These are phyloP conservation scores for Leccinum imitatum DNA, from an alignment of 768 basidiomycete species.

Conservation along the genomic window DNA sequence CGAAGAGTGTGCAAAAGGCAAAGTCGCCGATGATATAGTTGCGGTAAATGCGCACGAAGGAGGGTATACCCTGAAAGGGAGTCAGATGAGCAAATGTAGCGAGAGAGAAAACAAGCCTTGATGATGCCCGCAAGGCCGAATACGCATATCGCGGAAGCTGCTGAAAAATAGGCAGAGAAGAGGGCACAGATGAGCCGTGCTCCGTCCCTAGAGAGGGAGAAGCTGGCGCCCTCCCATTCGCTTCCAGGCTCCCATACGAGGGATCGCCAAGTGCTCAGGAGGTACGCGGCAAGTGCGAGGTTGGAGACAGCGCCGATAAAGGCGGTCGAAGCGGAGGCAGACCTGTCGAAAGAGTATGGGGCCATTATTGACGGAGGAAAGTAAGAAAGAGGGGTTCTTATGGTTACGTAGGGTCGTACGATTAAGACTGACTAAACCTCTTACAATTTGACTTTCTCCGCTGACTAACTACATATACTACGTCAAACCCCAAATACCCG, in stretches of 20 bases:
- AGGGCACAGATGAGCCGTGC: conserved; percentile 58
- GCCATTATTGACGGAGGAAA: conserved; percentile 9
- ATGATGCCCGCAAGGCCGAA: conserved; percentile 69
- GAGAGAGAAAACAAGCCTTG: conserved; percentile 45
- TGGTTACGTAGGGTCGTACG: neutral
- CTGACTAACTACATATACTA: conserved; percentile 18
- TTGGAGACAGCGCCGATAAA: conserved; percentile 42
- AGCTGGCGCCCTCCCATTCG: conserved; percentile 48
- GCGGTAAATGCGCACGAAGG: conserved; percentile 75
- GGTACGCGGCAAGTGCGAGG: conserved; percentile 38
- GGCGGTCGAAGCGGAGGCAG: conserved; percentile 38
- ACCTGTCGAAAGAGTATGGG: conserved; percentile 26
- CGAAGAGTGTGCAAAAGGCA: conserved; percentile 61
- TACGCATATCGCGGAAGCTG: conserved; percentile 60
- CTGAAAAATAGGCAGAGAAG: conserved; percentile 63
- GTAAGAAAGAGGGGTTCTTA: neutral
- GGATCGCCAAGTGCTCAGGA: conserved; percentile 44
- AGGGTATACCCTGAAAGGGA: conserved; percentile 51
- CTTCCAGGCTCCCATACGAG: conserved; percentile 47
- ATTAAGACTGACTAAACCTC: conserved; percentile 5
- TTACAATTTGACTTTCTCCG: neutral
- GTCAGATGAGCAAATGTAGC: neutral
- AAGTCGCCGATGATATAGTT: conserved; percentile 82
- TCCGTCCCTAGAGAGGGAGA: conserved; percentile 41
- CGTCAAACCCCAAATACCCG: conserved; percentile 82